A percentile compares a stretch with the other conserved stretches of the same genome.
Conservation (phyloP, 2,329 filamentous ascomycete species). For the Fusarium sarcochroum region DNA sequence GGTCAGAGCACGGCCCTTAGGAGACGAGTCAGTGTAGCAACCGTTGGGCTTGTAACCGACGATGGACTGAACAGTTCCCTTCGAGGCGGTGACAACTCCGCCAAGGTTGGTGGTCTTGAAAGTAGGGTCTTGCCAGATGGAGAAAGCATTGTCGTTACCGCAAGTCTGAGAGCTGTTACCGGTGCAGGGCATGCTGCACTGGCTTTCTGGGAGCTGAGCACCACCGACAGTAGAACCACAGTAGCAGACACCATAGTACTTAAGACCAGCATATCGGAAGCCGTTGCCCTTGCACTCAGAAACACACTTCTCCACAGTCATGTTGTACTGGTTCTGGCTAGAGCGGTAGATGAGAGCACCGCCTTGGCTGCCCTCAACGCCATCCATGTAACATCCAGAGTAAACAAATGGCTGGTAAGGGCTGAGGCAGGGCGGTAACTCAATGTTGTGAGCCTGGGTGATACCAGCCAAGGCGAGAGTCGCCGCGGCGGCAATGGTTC, state of each 20-base stretch:
- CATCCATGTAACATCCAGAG: conserved; percentile 63
- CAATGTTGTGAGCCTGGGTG: conserved; percentile 59
- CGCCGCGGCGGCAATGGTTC: conserved; percentile 54
- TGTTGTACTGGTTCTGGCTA: conserved; percentile 53
- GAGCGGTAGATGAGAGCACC: conserved; percentile 61
- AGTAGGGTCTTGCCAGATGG: conserved; percentile 64
- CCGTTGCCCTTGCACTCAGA: conserved; percentile 66
- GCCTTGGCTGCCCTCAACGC: conserved; percentile 45
- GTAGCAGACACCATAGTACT: conserved; percentile 68
- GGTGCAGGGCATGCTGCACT: conserved; percentile 70
- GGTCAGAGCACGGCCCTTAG: conserved; percentile 60
- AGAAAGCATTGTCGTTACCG: conserved; percentile 63
- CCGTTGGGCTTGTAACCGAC: conserved; percentile 71
- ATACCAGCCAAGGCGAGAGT: conserved; percentile 56
- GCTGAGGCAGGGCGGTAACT: conserved; percentile 61
- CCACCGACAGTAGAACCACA: conserved; percentile 66
- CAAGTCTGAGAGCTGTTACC: conserved; percentile 62
- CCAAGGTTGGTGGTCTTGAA: conserved; percentile 57
- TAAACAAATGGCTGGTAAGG: conserved; percentile 64
- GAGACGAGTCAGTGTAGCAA: conserved; percentile 68
- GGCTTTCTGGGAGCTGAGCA: conserved; percentile 64
- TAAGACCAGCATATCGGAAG: conserved; percentile 65
- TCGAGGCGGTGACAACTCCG: conserved; percentile 54
- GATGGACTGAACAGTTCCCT: conserved; percentile 51
- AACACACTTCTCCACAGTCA: conserved; percentile 64